A percentile compares a stretch with the other conserved stretches of the same genome.
phyloP scores from a whole-genome alignment of 2,329 filamentous ascomycete species.

The Aureobasidium namibiae region DNA sequence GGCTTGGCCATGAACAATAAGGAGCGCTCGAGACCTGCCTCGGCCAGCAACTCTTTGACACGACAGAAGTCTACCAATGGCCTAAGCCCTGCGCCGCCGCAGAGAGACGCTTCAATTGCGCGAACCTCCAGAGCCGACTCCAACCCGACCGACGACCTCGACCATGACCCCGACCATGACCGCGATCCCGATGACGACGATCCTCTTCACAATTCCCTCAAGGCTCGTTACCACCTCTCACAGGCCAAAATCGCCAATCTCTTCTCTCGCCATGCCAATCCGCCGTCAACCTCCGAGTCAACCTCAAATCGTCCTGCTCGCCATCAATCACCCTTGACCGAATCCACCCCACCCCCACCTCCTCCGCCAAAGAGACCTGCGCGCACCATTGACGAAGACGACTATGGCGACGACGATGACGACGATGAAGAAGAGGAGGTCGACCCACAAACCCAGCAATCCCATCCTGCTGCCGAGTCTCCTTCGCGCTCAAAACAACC shows the following conservation, averaged over 20 bases:
- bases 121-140: constrained; percentile 25
- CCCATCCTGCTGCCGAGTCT: constrained; percentile 24
- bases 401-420: constrained; percentile 65
- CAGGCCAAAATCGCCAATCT: constrained; percentile 70
- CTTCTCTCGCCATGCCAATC: constrained; percentile 45
- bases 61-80: constrained; percentile 3
- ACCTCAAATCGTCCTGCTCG: neutral
- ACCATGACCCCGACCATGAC: constrained; percentile 9
- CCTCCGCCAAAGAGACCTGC: constrained; percentile 63
- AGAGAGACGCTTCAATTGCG: constrained; percentile 32
- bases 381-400: constrained; percentile 66
- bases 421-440: constrained; percentile 34
- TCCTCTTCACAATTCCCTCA: constrained; percentile 51
- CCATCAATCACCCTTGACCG: neutral
- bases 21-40: constrained; percentile 10
- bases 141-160: constrained; percentile 6
- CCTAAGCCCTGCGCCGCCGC: constrained; percentile 22
- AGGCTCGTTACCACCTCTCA: constrained; percentile 65
- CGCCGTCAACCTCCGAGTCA: neutral
- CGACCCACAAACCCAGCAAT: constrained; percentile 22
- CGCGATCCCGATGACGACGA: constrained; percentile 33
- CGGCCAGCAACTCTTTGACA: constrained; percentile 6
- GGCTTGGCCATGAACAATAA: constrained; percentile 13
- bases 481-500: constrained; percentile 44
- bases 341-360: constrained; percentile 8